Evolutionary conservation across 2,329 filamentous ascomycete species (phyloP), one percentile per base, ranked within the genome.

Genomic region (Aspergillus versicolor): DNA sequence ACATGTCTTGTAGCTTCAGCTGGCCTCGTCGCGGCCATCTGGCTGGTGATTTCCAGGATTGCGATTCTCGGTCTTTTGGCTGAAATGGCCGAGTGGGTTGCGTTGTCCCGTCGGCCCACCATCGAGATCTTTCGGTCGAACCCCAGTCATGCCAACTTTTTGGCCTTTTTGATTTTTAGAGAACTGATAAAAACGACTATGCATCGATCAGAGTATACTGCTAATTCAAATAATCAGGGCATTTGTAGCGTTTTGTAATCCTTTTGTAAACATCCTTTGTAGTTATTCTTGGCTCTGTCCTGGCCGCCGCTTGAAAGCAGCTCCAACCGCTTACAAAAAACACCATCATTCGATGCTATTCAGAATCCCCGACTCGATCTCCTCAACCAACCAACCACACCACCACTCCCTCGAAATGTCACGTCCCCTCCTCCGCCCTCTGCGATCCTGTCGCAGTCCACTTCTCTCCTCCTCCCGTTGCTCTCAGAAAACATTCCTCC

Each of bases 371-470:
- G 38, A 27, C 50, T 17, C 34, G 19, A 37, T 37, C 34, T 19
- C 34, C 38, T 22, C 50, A 32, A 41, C 24, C 34, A 1, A 52
- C 32, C 41, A 12, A 46, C 45, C 13, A 52, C 21, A 46, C 45
- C 13, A 52, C 21, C 17, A 27, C 22, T 24, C 22, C 9, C 19
- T 37, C 46, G 57, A 27, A 17, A 62, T 63, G 56, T 48, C 58
- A 6, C 54, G 57, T 30, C 41, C 58, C 41, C 22, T 47, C 32
- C 56, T 57, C 19, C 53, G 56, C 38, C 48, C 54, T n/a, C 32
- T 57, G 53, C 53, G 46, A 9, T 34, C 40, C 34, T 49, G 24
- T 22, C 49, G 44, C 43, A 52, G 49, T 15, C 13, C 48, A 5
- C 22, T 49, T 44, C 19, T 38, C 51, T 37, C 27, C 38, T 44